These are phyloP conservation scores for Pythium myriotylum DNA, from an alignment of 352 stramenopile species.

Conservation along the genomic window DNA sequence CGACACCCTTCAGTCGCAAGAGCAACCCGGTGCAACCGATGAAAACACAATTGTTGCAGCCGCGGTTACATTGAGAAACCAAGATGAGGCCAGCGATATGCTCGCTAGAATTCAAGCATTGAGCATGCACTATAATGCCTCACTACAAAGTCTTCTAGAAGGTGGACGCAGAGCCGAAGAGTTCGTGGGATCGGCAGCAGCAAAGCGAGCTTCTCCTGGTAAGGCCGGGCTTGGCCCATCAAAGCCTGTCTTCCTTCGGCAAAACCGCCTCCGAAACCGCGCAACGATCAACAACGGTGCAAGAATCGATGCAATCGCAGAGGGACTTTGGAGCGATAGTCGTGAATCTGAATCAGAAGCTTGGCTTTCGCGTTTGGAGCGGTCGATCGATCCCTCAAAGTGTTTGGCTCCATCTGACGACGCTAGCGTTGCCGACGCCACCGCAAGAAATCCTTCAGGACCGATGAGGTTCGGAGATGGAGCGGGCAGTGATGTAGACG, in stretches of 20 bases:
- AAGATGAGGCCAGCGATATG: conserved; percentile 12
- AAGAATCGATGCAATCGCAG: background rate
- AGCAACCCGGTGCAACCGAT: background rate
- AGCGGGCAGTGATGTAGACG: conserved; percentile 13
- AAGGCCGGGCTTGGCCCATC: background rate
- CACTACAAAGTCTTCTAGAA: conserved; percentile 1
- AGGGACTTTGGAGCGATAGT: conserved; percentile 6
- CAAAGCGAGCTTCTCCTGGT: background rate
- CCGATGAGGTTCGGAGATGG: background rate
- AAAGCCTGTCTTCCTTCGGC: conserved; percentile 14
- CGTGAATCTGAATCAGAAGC: background rate
- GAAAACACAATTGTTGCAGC: background rate
- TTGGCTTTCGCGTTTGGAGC: conserved; percentile 7
- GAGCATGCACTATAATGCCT: conserved; percentile 16
- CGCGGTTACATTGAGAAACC: background rate
- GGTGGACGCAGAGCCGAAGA: background rate
- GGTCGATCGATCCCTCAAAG: conserved; percentile 2
- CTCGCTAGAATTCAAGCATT: conserved; percentile 14
- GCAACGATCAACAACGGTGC: background rate
- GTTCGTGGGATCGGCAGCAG: background rate
- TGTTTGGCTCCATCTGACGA: background rate
- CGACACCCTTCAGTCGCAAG: background rate
- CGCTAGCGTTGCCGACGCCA: background rate
- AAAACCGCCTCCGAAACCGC: background rate
- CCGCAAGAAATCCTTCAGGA: too few species aligned